Evolutionary conservation across 176 grass and related monocot species (phyloP), one percentile per base, ranked within the genome.

Genomic region (Zoysia japonica): DNA sequence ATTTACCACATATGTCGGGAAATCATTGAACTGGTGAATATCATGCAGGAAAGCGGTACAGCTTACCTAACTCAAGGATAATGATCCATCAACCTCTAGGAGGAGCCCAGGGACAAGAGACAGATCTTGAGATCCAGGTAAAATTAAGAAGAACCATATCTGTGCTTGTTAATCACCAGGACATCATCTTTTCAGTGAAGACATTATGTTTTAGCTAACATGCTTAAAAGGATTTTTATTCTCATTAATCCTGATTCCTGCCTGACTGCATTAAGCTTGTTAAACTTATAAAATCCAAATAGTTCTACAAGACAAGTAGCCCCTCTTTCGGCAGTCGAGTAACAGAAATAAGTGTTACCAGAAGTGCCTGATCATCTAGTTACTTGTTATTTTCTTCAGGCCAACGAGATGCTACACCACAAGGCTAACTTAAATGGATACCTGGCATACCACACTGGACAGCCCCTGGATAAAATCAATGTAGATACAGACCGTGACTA

Each of bases 41-140:
- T 78, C 65, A 89, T 79, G 59, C 79, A 97, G 91, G 91, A 67
- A 97, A 97, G 77, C 71, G 95, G 47, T 92, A 90, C 81, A 92
- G 95, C 78, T 88, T 98, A 65, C 95, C 95, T 9, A 98, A 98
- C 84, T 93, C 95, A 45, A 94, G 95, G 65, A 94, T 98, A 83
- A 98, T 98, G 95, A 98, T 98, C 79, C 95, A 92, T 88, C 95
- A 98, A 71, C 95, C 95, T 75, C 80, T 94, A 53, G 91, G 89
- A 75, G 95, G 89, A 72, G 77, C 87, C 75, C 92, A 98, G 75
- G 95, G 95, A 82, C 77, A 85, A 63, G 87, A 90, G 59, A 90
- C 89, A 64, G 95, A 98, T 78, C 89, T 94, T 79, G 95, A 98
- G 53, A 91, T 98, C 72, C 95, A 98, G 91, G 95, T 98, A 88